Base-by-base conservation (phyloP, 2,329 filamentous ascomycete species). In the Verticillium longisporum region DNA sequence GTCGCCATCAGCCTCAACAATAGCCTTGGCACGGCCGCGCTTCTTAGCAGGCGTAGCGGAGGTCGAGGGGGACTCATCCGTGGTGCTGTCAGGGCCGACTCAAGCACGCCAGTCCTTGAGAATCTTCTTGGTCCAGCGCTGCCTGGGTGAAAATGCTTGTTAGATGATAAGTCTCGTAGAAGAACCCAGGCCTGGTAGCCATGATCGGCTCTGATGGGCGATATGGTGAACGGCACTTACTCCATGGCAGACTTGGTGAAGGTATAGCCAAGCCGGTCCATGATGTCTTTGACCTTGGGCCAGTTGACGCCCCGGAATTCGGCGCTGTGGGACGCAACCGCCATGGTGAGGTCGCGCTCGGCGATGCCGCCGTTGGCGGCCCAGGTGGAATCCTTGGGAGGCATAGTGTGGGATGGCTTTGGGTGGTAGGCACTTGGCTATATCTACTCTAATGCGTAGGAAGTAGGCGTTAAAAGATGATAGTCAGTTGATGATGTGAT, bases 241-340 rank as follows among this genome's bases (percentile, higher is more conserved):
- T 67, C 70, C 41, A 77, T 71, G 37, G 75, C 75, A n/a, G 74
- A 73, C 37, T 73, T 71, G 60, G 72, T 73, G 36, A 77, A 77
- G 9, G 60, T 37, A 26, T 77, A 72, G 10, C 74, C 74, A 15
- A 73, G 67, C 2, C 61, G 26, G 2, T 57, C 61, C 75, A 77
- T 76, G 37, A 72, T 62, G 7, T 60, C 57, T 58, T 69, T 67
- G 3, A 74, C 66, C 32, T 64, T 67, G 55, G 66, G 60, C 75
- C 75, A 77, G 65, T 76, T 73, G 62, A 62, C 67, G 21, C 65
- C 55, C 13, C 67, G 68, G 18, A 69, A 66, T 15, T 63, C 63
- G 0, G 70, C 70, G 41, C 67, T 65, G 58, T 64, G 67, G 59
- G 75, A 70, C 58, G 76, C 65, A 56, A 21, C n/a, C 18, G 74